Evolutionary conservation across 2,329 filamentous ascomycete genomes (phyloP), one percentile per base, ranked within the genome.

Genomic region (Claviceps pusilla): DNA sequence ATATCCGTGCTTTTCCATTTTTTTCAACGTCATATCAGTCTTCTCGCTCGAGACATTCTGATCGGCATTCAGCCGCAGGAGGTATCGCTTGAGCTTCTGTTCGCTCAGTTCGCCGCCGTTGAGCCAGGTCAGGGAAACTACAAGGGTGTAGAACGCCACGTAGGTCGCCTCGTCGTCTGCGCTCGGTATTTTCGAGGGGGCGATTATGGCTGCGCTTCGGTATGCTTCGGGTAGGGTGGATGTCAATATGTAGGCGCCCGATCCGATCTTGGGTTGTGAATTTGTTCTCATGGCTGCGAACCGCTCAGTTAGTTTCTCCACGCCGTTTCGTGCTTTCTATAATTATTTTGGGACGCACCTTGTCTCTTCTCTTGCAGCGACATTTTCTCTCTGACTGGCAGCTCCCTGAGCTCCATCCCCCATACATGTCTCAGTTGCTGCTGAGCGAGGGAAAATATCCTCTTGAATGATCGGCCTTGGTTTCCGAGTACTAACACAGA

Each of bases 341-440:
- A 24, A 24, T 24, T 24, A 24, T 24, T 24, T 24, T 24, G 24
- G 12, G 24, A 33, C 71, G 57, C 70, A 83, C 85, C 86, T 75
- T 86, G 83, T 61, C 88, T 80, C 65, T 79, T 80, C 59, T 95
- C 87, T 56, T 82, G 82, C 39, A 95, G 70, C 0, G 89, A 89
- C 50, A 87, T 77, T 68, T 89, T 94, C 63, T 96, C 91, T 63
- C 79, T 80, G 1, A 78, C 74, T 0, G 93, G 89, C 51, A 97
- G 74, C 69, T 96, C 90, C 4, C 81, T 76, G 76, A 98, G 79
- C 66, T 90, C 79, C 89, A 97, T 95, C n/a, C 93, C 93, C 69
- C 95, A 97, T 1, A 83, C 77, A 2, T 72, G 71, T 50, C 76
- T 74, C 42, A 98, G 72, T 59, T 86, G 79, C 39, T 73, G 69